Percentiles rank a stretch among this genome's conserved stretches.
Evolutionary conservation across 2,329 filamentous ascomycete genomes (phyloP).

Genomic region (Talaromyces sp.): DNA sequence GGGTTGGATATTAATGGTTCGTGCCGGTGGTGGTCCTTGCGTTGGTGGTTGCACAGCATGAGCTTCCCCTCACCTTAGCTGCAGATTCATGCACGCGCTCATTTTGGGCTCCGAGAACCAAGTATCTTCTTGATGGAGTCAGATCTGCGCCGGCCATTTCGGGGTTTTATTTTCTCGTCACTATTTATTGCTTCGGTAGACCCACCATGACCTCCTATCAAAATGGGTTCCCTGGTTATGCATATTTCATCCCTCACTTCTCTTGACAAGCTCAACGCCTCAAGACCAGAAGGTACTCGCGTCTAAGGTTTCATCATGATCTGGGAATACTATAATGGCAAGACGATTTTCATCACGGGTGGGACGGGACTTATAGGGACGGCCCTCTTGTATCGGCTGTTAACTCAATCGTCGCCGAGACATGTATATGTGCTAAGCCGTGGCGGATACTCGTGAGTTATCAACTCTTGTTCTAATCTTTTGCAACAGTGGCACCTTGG

Average conservation of each 20-base stretch:
- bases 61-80: conserved; percentile 14
- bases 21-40: conserved; percentile 2
- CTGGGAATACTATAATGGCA: conserved; percentile 28
- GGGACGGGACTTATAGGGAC: conserved; percentile 29
- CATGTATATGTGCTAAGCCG: conserved; percentile 25
- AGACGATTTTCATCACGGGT: conserved; percentile 25
- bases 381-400: conserved; percentile 22
- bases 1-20: conserved; percentile 14
- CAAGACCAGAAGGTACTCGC: background rate
- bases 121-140: background rate
- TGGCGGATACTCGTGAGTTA: conserved; percentile 19
- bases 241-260: conserved; percentile 8
- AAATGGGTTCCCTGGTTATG: conserved; percentile 2
- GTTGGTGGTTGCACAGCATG: conserved; percentile 16
- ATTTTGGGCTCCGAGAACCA: background rate
- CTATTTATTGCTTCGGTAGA: conserved; percentile 9
- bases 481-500: background rate
- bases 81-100: conserved; percentile 13
- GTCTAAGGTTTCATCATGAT: conserved; percentile 17
- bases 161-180: background rate
- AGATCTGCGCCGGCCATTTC: background rate
- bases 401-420: conserved; percentile 19
- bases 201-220: conserved; percentile 6
- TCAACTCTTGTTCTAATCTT: background rate
- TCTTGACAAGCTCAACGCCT: background rate